These are phyloP conservation scores for Asterella californica DNA, from an alignment of 225 moss, liverwort and hornwort genomes.

Conservation along the genomic window DNA sequence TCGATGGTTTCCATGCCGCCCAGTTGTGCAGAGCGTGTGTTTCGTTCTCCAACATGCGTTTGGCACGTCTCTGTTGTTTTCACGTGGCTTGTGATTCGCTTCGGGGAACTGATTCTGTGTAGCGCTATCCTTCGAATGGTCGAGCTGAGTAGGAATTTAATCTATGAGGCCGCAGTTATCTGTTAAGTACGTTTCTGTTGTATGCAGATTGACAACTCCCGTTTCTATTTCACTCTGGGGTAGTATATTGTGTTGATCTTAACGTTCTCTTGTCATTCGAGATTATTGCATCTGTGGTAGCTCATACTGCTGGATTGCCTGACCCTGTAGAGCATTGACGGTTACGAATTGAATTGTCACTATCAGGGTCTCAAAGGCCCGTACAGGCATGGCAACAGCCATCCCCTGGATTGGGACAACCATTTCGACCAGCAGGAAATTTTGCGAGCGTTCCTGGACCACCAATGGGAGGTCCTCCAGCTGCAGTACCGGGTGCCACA, in stretches of 20 bases:
- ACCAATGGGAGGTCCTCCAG: slow-evolving; percentile 13
- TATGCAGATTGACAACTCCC: not conserved
- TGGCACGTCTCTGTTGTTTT: not conserved
- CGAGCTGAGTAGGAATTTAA: not conserved
- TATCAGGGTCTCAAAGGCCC: slow-evolving; percentile 30
- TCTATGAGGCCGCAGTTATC: not conserved
- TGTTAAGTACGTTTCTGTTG: not conserved
- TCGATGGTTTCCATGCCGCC: not conserved
- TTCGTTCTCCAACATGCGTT: not conserved
- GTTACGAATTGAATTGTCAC: not conserved
- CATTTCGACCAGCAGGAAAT: slow-evolving; percentile 36
- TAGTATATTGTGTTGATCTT: not conserved
- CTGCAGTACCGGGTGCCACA: slow-evolving; percentile 9
- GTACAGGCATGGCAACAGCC: slow-evolving; percentile 35
- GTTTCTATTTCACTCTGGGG: not conserved
- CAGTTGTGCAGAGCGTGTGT: not conserved
- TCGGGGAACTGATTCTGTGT: not conserved
- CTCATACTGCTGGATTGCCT: not conserved
- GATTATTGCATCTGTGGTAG: not conserved
- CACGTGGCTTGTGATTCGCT: not conserved
- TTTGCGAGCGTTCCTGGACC: slow-evolving; percentile 25
- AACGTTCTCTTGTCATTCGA: not conserved
- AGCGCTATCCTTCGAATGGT: not conserved
- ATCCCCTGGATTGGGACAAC: slow-evolving; percentile 23
- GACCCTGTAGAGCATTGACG: not conserved